Conservation (phyloP, 352 stramenopile species). For the Phytophthora sp. region DNA sequence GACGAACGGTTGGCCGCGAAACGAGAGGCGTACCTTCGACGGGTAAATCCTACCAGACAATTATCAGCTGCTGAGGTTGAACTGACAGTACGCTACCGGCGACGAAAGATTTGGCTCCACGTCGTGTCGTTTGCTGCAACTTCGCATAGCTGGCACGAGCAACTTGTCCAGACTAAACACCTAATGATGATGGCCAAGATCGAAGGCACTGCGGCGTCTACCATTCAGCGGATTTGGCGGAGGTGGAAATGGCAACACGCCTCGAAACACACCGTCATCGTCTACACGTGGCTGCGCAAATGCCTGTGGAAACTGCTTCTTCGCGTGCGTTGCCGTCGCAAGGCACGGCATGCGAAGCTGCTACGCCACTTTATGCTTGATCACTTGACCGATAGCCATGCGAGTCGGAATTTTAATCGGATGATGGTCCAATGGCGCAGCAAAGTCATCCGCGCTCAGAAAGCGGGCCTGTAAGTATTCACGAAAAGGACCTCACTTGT, state of each 20-base stretch:
- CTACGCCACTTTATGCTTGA: conserved; percentile 69
- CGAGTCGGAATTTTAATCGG: conserved; percentile 75
- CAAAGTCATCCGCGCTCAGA: conserved; percentile 78
- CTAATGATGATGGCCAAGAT: conserved; percentile 37
- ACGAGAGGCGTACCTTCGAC: conserved; percentile 47
- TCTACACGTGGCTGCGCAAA: conserved; percentile 75
- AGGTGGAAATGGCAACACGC: conserved; percentile 67
- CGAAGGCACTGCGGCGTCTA: conserved; percentile 46
- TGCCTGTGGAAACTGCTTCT: conserved; percentile 78
- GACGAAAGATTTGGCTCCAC: conserved; percentile 62
- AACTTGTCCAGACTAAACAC: conserved; percentile 45
- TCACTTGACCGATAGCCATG: conserved; percentile 56
- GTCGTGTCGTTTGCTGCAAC: conserved; percentile 47
- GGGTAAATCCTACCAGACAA: conserved; percentile 25
- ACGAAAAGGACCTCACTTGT: too few relatives aligned
- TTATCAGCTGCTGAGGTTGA: conserved; percentile 41
- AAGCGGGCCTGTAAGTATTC: conserved; percentile 45
- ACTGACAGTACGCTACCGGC: conserved; percentile 39
- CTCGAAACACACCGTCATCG: conserved; percentile 63
- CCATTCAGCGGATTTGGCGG: conserved; percentile 68
- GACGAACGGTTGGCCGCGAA: conserved; percentile 43
- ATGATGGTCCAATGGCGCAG: conserved; percentile 77
- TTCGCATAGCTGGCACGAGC: conserved; percentile 41
- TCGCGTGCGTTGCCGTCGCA: conserved; percentile 51
- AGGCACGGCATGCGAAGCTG: conserved; percentile 38